Evolutionary conservation across 2,329 filamentous ascomycete species (phyloP), one percentile per base, ranked within the genome.

Genomic region (Colletotrichum sp.): DNA sequence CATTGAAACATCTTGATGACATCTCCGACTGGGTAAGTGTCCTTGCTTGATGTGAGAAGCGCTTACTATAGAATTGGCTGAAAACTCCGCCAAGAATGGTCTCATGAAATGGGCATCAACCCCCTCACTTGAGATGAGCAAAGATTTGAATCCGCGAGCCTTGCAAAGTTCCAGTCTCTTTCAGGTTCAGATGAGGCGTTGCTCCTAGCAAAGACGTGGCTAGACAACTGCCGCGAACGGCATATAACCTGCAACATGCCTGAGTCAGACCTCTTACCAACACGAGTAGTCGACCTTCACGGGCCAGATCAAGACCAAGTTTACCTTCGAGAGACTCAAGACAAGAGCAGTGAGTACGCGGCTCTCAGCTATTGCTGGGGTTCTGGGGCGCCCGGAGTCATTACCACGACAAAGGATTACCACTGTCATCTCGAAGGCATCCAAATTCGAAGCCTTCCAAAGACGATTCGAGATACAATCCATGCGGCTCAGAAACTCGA

Each of bases 261-360:
- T 0, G 1, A 4, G 10, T 1, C 44, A 52, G 44, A 1, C 0
- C 0, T 8, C n/a, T 52, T 52, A 1, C 44, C 44, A 8, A 52
- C 44, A 7, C 44, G 44, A 52, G 44, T 52, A 13, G 0, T 52
- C 2, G 44, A 52, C 0, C 44, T 52, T 13, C 0, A 1, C 9
- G 44, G n/a, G 9, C 0, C 0, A 0, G n/a, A 49, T 13, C n/a
- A 13, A 4, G 1, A 4, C 3, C 44, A 2, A 21, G n/a, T 52
- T 21, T 21, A 3, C 3, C n/a, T 52, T 4, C n/a, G n/a, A 52
- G 44, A 52, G 5, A 3, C 10, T 2, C 44, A 52, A 8, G n/a
- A 0, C 0, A 4, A 3, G n/a, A 52, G 44, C 10, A 3, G 44
- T 3, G 44, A 21, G 1, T 52, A 52, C 44, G 44, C 44, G 44